Percentiles rank a stretch among this genome's conserved stretches.
Conservation (phyloP, 805 yeast genomes). For the Saturnispora sanitii region DNA sequence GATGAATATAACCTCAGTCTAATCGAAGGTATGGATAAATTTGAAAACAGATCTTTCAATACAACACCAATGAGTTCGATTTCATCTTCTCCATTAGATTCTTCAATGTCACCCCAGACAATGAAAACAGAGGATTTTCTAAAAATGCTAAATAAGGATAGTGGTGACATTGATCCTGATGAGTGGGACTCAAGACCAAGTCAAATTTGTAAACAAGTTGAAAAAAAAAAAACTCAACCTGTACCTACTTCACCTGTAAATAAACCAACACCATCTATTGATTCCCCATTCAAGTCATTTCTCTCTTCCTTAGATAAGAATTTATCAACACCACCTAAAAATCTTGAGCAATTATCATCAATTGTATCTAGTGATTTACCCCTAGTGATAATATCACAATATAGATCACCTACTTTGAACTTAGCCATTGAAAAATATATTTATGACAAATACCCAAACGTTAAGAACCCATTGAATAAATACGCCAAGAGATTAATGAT, state of each 20-base stretch:
- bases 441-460: conserved; percentile 51
- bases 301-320: no score
- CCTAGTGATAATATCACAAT: conserved; percentile 45
- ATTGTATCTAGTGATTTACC: conserved; percentile 27
- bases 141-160: conserved; percentile 11
- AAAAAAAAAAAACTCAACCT: no score
- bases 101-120: conserved; percentile 15
- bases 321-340: not conserved
- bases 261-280: not conserved
- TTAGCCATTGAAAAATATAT: conserved; percentile 76
- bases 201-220: no score
- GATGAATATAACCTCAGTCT: conserved; percentile 19
- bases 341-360: conserved; percentile 9
- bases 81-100: not conserved
- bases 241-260: no score
- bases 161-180: not conserved
- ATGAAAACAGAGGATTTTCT: conserved; percentile 18
- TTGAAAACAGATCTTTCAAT: not conserved
- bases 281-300: no score
- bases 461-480: conserved; percentile 16
- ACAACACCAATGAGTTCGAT: not conserved
- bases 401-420: conserved; percentile 62
- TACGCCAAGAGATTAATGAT: conserved; percentile 49
- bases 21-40: conserved; percentile 1
- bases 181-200: not conserved